phyloP scores from a whole-genome alignment of 169 alveolate species.

The Plasmodium gonderi region DNA sequence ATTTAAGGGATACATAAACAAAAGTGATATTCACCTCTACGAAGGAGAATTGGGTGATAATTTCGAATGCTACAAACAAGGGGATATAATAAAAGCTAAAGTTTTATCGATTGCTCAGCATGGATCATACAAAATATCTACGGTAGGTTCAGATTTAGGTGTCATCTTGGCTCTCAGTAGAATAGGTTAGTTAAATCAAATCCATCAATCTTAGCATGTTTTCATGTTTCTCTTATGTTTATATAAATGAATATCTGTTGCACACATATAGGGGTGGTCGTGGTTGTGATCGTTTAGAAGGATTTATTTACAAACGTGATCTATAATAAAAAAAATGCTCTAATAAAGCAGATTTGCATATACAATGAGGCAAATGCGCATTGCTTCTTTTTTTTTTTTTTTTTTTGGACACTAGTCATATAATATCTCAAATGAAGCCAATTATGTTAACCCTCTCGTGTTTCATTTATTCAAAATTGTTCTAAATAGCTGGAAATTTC shows the following conservation, averaged over 20 bases:
- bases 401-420: too few species aligned
- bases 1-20: slow-evolving; percentile 42
- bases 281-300: too few species aligned
- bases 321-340: neutral
- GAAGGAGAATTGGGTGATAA: slow-evolving; percentile 70
- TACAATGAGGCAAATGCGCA: neutral
- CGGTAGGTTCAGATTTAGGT: slow-evolving; percentile 68
- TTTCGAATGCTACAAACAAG: slow-evolving; percentile 56
- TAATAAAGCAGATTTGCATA: neutral
- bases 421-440: too few species aligned
- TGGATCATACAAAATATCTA: slow-evolving; percentile 41
- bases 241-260: too few species aligned
- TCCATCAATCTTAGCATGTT: too few species aligned
- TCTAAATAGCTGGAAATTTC: too few species aligned
- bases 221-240: too few species aligned
- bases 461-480: too few species aligned
- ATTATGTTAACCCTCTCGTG: too few species aligned
- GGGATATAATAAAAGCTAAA: slow-evolving; percentile 66
- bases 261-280: too few species aligned
- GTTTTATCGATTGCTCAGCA: slow-evolving; percentile 47
- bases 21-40: slow-evolving; percentile 66
- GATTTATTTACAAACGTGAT: too few species aligned
- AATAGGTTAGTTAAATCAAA: slow-evolving; percentile 21
- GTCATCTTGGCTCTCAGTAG: slow-evolving; percentile 53
- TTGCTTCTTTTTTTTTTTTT: neutral